phyloP scores from a whole-genome alignment of 2,329 filamentous ascomycete species.

The Epichloe elymi region DNA sequence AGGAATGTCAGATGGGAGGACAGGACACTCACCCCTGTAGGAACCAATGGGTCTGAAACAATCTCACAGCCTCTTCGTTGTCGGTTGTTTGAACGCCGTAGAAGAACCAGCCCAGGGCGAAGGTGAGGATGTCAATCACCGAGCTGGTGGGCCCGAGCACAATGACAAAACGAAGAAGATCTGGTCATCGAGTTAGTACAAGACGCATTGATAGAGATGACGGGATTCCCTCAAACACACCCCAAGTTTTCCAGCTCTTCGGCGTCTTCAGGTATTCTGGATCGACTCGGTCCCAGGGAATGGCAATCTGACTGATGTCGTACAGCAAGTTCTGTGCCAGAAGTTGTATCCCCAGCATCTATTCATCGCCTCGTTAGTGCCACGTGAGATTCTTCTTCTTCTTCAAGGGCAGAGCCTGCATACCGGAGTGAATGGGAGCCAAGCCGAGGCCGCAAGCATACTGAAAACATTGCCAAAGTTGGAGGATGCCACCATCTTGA shows the following conservation, averaged over 20 bases:
- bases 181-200: conserved; percentile 1
- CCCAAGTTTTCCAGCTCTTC: conserved; percentile 14
- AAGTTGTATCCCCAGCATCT: conserved; percentile 16
- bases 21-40: conserved; percentile 10
- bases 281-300: conserved; percentile 17
- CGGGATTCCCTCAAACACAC: not conserved
- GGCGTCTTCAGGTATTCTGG: conserved; percentile 14
- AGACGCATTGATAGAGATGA: not conserved
- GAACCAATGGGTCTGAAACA: conserved; percentile 17
- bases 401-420: not conserved
- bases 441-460: conserved; percentile 15
- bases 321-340: conserved; percentile 17
- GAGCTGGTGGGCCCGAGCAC: conserved; percentile 17
- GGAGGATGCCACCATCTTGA: conserved; percentile 19
- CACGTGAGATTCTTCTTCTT: too few relatives aligned
- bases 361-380: not conserved
- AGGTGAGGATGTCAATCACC: conserved; percentile 15
- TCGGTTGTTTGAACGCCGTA: conserved; percentile 11
- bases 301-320: conserved; percentile 17
- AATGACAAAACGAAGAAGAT: conserved; percentile 16
- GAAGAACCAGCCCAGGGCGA: conserved; percentile 12
- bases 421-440: conserved; percentile 15
- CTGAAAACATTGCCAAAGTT: conserved; percentile 20
- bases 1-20: not conserved
- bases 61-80: conserved; percentile 6